phyloP scores from a whole-genome alignment of 345 rosid species.

The Populus simonii region DNA sequence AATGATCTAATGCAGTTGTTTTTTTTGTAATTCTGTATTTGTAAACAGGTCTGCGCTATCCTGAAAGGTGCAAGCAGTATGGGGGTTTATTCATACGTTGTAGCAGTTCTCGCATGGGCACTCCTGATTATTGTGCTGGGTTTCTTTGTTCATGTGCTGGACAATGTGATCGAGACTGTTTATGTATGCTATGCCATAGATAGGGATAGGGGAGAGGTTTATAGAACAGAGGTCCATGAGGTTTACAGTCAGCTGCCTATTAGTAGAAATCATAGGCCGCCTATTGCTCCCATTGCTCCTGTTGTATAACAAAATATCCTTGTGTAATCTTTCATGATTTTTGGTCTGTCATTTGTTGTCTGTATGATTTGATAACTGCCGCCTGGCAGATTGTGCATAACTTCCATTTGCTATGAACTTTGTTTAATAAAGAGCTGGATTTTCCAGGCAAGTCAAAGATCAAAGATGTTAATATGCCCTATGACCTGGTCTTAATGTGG shows the following conservation, averaged over 20 bases:
- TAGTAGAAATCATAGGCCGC: slow-evolving; percentile 53
- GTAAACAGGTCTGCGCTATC: slow-evolving; percentile 62
- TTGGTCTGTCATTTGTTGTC: slow-evolving; percentile 16
- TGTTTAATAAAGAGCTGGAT: slow-evolving; percentile 28
- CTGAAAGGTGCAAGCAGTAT: slow-evolving; percentile 57
- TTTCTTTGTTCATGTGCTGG: slow-evolving; percentile 76
- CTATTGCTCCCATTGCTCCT: slow-evolving; percentile 30
- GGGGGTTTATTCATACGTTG: slow-evolving; percentile 53
- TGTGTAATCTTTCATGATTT: slow-evolving; percentile 2
- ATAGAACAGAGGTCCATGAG: slow-evolving; percentile 80
- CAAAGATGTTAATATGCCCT: background rate
- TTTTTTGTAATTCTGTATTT: background rate
- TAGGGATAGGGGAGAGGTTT: slow-evolving; percentile 77
- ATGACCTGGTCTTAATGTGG: background rate
- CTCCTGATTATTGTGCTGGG: slow-evolving; percentile 52
- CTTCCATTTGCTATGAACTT: slow-evolving; percentile 26
- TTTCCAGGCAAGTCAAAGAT: background rate
- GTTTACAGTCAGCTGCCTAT: slow-evolving; percentile 75
- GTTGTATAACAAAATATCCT: slow-evolving; percentile 34
- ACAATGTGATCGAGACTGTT: slow-evolving; percentile 76
- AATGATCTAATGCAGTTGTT: background rate
- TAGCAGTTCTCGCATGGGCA: slow-evolving; percentile 63
- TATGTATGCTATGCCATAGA: slow-evolving; percentile 83
- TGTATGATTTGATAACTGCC: slow-evolving; percentile 19
- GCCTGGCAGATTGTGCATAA: slow-evolving; percentile 28